These are phyloP conservation scores for Citrus sinensis DNA, from an alignment of 345 rosid species.

Conservation along the genomic window DNA sequence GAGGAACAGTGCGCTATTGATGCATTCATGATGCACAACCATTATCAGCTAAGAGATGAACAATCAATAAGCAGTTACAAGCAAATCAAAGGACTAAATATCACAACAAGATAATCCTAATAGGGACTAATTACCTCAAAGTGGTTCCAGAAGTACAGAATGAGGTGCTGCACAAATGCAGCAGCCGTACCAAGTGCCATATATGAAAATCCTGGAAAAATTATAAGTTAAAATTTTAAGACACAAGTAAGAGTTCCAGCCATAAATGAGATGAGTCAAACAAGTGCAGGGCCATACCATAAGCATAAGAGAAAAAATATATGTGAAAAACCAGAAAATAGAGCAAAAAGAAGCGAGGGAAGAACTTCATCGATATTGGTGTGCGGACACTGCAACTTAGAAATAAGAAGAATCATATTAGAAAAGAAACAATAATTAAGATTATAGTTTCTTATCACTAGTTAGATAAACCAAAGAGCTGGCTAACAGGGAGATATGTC, in stretches of 20 bases:
- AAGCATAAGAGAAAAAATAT: slow-evolving; percentile 89
- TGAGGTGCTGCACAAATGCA: slow-evolving; percentile 96
- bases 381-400: slow-evolving; percentile 82
- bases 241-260: not conserved
- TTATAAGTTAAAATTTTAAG: not conserved
- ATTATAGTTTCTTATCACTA: not conserved
- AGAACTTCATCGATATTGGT: slow-evolving; percentile 98
- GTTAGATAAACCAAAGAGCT: not conserved
- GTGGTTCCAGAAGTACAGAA: slow-evolving; percentile 96
- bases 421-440: not conserved
- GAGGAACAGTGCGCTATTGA: not conserved
- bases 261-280: not conserved
- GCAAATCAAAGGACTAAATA: not conserved
- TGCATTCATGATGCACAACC: not conserved
- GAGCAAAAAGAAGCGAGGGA: slow-evolving; percentile 95
- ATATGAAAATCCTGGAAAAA: slow-evolving; percentile 82
- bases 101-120: not conserved
- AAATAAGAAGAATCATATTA: slow-evolving; percentile 13
- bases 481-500: not conserved
- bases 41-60: not conserved
- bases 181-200: slow-evolving; percentile 85
- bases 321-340: slow-evolving; percentile 98
- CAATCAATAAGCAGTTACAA: not conserved
- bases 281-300: slow-evolving; percentile 49
- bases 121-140: slow-evolving; percentile 63